phyloP scores from a whole-genome alignment of 345 rosid genomes.

The Abelmoschus esculentus region DNA sequence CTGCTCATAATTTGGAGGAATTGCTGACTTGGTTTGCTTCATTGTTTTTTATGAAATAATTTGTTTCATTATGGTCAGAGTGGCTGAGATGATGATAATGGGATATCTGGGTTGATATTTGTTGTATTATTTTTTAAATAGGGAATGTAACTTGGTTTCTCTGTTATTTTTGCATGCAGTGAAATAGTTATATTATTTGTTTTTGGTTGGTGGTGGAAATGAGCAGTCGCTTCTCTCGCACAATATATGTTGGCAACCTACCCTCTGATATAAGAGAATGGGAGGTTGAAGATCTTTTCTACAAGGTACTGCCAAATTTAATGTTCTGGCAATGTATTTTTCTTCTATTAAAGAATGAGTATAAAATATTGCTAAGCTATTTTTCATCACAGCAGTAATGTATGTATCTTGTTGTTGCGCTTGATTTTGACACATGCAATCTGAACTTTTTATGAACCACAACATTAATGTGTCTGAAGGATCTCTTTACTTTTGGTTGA shows the following conservation, averaged over 20 bases:
- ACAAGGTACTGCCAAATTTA: conserved; percentile 52
- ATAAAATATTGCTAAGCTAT: not conserved
- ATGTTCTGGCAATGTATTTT: not conserved
- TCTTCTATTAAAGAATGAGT: not conserved
- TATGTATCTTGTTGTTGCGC: too few relatives aligned
- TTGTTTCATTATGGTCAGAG: too few relatives aligned
- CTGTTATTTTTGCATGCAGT: conserved; percentile 29
- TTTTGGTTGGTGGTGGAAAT: conserved; percentile 41
- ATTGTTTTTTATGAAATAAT: conserved; percentile 17
- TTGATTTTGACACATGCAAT: too few relatives aligned
- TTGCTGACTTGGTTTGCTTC: conserved; percentile 94
- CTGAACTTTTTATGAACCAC: too few relatives aligned
- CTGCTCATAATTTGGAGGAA: conserved; percentile 42
- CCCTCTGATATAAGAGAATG: conserved; percentile 27
- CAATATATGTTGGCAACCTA: conserved; percentile 93
- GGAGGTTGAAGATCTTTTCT: conserved; percentile 81
- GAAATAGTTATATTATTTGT: conserved; percentile 9
- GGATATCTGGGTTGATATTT: conserved; percentile 23
- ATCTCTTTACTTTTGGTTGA: not conserved
- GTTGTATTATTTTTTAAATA: conserved; percentile 11
- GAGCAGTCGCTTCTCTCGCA: conserved; percentile 93
- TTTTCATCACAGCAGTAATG: not conserved
- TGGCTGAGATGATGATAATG: not conserved
- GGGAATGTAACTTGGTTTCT: not conserved
- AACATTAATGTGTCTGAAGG: not conserved